Percentiles rank a stretch among this genome's conserved stretches.
phyloP scores from a whole-genome alignment of 2,329 filamentous ascomycete species.

The Sordariomycetes sp. region DNA sequence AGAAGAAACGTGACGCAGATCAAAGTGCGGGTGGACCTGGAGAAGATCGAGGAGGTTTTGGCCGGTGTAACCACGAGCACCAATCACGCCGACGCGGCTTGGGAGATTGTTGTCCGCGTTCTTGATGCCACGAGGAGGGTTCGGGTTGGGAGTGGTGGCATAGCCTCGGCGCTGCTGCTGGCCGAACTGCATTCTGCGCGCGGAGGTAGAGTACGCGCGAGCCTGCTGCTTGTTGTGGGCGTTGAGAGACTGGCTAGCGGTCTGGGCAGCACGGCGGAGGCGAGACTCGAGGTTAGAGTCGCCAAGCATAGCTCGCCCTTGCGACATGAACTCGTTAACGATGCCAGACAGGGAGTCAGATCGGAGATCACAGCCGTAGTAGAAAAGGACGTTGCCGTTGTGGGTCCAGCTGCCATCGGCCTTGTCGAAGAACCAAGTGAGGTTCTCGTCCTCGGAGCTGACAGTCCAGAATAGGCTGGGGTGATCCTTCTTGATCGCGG shows the following conservation, averaged over 20 bases:
- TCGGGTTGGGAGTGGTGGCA: conserved; percentile 42
- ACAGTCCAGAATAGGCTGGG: conserved; percentile 94
- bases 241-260: conserved; percentile 47
- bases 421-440: conserved; percentile 98
- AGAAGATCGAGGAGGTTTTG: conserved; percentile 83
- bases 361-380: conserved; percentile 79
- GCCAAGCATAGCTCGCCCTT: conserved; percentile 80
- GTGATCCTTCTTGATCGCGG: conserved; percentile 87
- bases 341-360: conserved; percentile 68
- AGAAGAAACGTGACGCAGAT: conserved; percentile 84
- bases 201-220: neutral
- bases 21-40: conserved; percentile 81
- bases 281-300: conserved; percentile 84
- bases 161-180: conserved; percentile 8
- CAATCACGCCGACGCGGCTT: conserved; percentile 77
- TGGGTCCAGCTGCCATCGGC: conserved; percentile 83
- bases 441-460: conserved; percentile 88
- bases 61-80: conserved; percentile 88
- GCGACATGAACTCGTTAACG: conserved; percentile 75
- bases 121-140: conserved; percentile 81
- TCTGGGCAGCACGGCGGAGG: conserved; percentile 66
- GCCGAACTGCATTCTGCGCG: neutral
- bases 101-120: conserved; percentile 75
- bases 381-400: conserved; percentile 87
- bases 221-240: neutral